These are phyloP conservation scores for Ilyonectria mors-panacis DNA, from an alignment of 2,329 filamentous ascomycete genomes.

Conservation along the genomic window DNA sequence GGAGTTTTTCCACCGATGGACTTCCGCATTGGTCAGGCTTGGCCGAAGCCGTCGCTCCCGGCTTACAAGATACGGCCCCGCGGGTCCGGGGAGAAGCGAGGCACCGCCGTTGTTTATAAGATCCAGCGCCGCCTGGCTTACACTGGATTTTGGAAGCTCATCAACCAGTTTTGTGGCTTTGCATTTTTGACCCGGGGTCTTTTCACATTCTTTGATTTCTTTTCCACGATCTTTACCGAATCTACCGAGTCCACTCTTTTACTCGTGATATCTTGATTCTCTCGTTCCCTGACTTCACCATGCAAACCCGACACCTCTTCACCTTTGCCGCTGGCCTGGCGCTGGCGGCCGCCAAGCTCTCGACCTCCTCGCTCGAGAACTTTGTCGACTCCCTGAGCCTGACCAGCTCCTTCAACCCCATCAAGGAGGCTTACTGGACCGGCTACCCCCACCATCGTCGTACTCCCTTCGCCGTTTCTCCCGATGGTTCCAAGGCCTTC, in stretches of 20 bases:
- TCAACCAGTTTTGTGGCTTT: slow-evolving; percentile 37
- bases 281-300: slow-evolving; percentile 30
- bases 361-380: slow-evolving; percentile 46
- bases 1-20: slow-evolving; percentile 42
- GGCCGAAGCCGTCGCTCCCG: slow-evolving; percentile 30
- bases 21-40: slow-evolving; percentile 24
- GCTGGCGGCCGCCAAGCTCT: slow-evolving; percentile 46
- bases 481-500: slow-evolving; percentile 71
- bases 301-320: slow-evolving; percentile 43
- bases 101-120: slow-evolving; percentile 35
- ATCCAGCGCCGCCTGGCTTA: slow-evolving; percentile 18
- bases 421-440: slow-evolving; percentile 74
- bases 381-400: slow-evolving; percentile 62
- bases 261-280: slow-evolving; percentile 19
- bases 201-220: slow-evolving; percentile 45
- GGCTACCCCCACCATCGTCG: slow-evolving; percentile 72
- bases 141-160: slow-evolving; percentile 16
- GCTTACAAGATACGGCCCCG: slow-evolving; percentile 13
- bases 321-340: slow-evolving; percentile 46
- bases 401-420: slow-evolving; percentile 67
- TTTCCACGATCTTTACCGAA: slow-evolving; percentile 41
- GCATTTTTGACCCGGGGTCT: slow-evolving; percentile 43
- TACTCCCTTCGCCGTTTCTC: slow-evolving; percentile 74
- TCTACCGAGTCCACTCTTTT: slow-evolving; percentile 36
- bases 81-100: not conserved